phyloP scores from a whole-genome alignment of 2,329 filamentous ascomycete species.

The Aspergillus bombycis region DNA sequence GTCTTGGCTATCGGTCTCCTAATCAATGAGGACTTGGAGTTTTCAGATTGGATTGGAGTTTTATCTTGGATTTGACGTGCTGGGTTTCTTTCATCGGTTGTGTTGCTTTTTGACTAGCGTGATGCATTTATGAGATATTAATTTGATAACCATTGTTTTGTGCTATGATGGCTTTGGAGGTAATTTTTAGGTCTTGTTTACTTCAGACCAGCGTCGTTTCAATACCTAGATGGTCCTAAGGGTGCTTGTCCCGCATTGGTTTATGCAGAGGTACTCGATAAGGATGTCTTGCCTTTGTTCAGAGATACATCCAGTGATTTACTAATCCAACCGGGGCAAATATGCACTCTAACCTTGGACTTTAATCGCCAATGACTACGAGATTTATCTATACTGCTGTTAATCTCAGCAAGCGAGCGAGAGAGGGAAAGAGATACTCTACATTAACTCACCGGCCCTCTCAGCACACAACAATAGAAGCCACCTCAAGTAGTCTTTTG shows the following conservation, averaged over 20 bases:
- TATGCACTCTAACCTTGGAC: not conserved
- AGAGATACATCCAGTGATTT: too few species aligned
- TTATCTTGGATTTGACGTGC: not conserved
- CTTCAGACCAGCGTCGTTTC: too few species aligned
- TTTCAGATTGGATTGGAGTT: not conserved
- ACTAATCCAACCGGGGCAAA: not conserved
- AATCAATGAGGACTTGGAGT: not conserved
- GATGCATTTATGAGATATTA: not conserved
- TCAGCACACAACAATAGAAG: too few species aligned
- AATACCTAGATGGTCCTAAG: too few species aligned
- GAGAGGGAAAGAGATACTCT: not conserved
- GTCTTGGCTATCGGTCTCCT: not conserved
- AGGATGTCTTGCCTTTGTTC: too few species aligned
- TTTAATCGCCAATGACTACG: not conserved
- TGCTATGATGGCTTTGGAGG: not conserved
- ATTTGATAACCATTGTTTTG: not conserved
- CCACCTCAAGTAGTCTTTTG: too few species aligned
- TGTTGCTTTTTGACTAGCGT: not conserved
- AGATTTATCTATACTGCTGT: not conserved
- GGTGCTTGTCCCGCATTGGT: too few species aligned
- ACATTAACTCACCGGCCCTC: too few species aligned
- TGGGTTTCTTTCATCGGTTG: not conserved
- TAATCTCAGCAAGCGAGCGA: not conserved
- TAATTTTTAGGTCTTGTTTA: too few species aligned
- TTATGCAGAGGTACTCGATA: too few species aligned